Evolutionary conservation across 805 yeast genomes (phyloP), one percentile per base, ranked within the genome.

Genomic region (Candida sphagnicola): DNA sequence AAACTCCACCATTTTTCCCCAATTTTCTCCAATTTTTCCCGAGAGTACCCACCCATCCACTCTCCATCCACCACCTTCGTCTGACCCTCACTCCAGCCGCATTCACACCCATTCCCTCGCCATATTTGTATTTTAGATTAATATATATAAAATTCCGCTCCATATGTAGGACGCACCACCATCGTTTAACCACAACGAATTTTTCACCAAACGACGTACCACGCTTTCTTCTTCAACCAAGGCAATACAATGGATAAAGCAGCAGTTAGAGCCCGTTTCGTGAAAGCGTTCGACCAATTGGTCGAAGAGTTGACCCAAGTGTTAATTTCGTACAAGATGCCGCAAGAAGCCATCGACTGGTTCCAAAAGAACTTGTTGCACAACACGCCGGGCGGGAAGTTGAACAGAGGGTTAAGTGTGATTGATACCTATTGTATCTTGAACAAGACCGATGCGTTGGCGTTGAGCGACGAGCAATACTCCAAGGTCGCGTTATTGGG

Each of bases 331-430:
- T 86, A 88, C 64, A 86, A 88, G 40, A 85, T 93, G 80, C 88
- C 96, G 21, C 64, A 72, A 38, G 93, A 85, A 45, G 97, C 96
- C 28, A 75, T 85, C 41, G 77, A 75, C 18, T 93, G 99, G 98
- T 87, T 78, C 64, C 77, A 72, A 49, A 74, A 74, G 48, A 80
- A 72, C 48, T 68, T 91, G 58, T 67, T 81, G 53, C 85, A 91
- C 72, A 93, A 93, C 70, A 81, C 95, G 4, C 91, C 96, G 42
- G 96, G 97, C 44, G 99, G 99, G 36, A 93, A 93, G 65, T 75
- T 89, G 58, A 93, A 93, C 76, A 79, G 99, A 61, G 99, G 99
- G 23, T 68, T 93, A 42, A 87, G 97, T 28, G 98, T 93, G 14
- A 82, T 93, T 45, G 98, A 91, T 61, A 87, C 98, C 1, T 93